phyloP scores from a whole-genome alignment of 2,329 filamentous ascomycete species.

The Colletotrichum scovillei region DNA sequence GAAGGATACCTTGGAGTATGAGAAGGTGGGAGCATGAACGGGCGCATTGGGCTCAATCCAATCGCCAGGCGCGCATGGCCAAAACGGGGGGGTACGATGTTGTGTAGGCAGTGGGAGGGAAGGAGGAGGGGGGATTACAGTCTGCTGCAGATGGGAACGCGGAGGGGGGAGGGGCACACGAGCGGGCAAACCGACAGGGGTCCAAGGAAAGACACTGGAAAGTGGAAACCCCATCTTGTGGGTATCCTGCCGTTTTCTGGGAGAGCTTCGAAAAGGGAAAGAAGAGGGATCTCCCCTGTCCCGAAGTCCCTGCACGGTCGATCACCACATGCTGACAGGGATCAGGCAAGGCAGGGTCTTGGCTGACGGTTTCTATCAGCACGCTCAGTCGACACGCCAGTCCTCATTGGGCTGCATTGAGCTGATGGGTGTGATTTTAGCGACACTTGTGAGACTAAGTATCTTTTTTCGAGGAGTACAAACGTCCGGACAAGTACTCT shows the following conservation, averaged over 20 bases:
- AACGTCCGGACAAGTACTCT: too few relatives aligned
- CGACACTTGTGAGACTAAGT: too few relatives aligned
- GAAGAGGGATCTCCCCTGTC: slow-evolving; percentile 11
- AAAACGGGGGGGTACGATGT: not conserved
- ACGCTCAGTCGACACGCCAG: too few relatives aligned
- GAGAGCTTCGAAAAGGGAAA: slow-evolving; percentile 2
- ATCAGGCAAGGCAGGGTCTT: slow-evolving; percentile 19
- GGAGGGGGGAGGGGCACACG: slow-evolving; percentile 17
- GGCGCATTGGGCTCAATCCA: slow-evolving; percentile 7
- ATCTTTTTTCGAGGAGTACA: too few relatives aligned
- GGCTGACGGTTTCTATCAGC: slow-evolving; percentile 11
- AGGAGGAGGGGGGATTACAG: not conserved
- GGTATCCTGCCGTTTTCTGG: slow-evolving; percentile 16
- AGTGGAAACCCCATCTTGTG: not conserved
- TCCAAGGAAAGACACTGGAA: too few relatives aligned
- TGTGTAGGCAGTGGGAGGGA: too few relatives aligned
- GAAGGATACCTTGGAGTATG: too few relatives aligned
- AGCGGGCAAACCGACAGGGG: slow-evolving; percentile 21
- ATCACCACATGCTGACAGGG: slow-evolving; percentile 35
- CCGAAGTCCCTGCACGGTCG: slow-evolving; percentile 25
- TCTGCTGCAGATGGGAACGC: not conserved
- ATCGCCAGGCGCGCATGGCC: slow-evolving; percentile 16
- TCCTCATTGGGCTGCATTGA: too few relatives aligned
- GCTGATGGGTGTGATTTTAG: not conserved
- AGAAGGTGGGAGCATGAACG: not conserved